These are phyloP conservation scores for Akebia trifoliata DNA, from an alignment of 164 flowering plant genomes.

Conservation along the genomic window DNA sequence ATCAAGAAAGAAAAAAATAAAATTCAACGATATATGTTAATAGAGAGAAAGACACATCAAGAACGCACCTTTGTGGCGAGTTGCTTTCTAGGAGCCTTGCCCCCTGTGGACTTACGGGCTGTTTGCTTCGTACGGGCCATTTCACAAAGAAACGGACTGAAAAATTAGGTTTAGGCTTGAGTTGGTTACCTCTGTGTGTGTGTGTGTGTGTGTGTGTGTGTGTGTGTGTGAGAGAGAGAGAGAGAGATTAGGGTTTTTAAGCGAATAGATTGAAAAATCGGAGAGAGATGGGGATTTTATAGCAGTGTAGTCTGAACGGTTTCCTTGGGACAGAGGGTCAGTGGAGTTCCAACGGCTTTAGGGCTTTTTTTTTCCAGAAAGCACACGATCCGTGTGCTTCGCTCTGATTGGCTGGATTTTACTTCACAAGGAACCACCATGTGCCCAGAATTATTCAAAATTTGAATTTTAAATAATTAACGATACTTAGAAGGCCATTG, in stretches of 20 bases:
- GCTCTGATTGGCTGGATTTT: slow-evolving; percentile 9
- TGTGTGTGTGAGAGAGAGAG: not conserved
- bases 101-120: slow-evolving; percentile 39
- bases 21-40: not conserved
- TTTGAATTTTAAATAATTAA: no score
- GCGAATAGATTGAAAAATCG: no score
- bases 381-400: slow-evolving; percentile 18
- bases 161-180: not conserved
- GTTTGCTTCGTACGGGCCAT: slow-evolving; percentile 50
- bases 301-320: not conserved
- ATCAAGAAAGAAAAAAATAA: not conserved
- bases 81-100: slow-evolving; percentile 39
- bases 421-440: not conserved
- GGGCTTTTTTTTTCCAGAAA: not conserved
- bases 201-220: not conserved
- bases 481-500: no score
- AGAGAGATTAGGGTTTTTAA: no score
- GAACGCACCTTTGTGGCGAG: slow-evolving; percentile 32
- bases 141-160: not conserved
- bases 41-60: not conserved
- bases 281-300: not conserved
- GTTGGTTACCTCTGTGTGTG: not conserved
- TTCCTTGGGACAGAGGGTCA: not conserved
- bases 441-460: no score
- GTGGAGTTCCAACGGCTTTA: not conserved